Evolutionary conservation across 2,329 filamentous ascomycete genomes (phyloP), one percentile per base, ranked within the genome.

Genomic region (Monosporascus sp.): DNA sequence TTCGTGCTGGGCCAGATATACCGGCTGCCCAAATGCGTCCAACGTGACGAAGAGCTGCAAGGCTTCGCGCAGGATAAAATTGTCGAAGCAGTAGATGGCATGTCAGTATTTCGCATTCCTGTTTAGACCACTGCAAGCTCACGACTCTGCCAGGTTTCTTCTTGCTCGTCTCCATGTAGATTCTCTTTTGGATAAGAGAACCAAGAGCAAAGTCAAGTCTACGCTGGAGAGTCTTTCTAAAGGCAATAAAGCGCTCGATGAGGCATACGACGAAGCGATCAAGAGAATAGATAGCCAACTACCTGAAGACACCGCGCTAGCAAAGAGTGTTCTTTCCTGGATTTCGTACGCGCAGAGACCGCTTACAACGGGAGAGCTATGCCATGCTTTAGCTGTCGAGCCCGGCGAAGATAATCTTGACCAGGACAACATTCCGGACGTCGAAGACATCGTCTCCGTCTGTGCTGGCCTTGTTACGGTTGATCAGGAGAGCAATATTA

Each of bases 241-340:
- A 5, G 69, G 68, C 9, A 58, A 61, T 2, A 50, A 60, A 7
- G 65, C 62, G 2, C 70, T 72, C 11, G 60, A 72, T 35, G 5
- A 57, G 6, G 69, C 70, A 0, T 81, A 81, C 49, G 52, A 66
- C 0, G 57, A 70, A 0, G 70, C 71, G 0, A 72, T 79, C 59
- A 38, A 69, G 2, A 60, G 75, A 14, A 76, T 79, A 37, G 51
- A 71, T 20, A 53, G 60, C 1, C 74, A 79, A 48, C 9, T 57
- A 0, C 1, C 48, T 1, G 67, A 64, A 9, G 55, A 66, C 9
- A 18, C 38, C 17, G 49, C 63, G 0, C 60, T 75, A 20, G 75
- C 76, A 0, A 70, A 65, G 14, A 49, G 68, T 20, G 63, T 66
- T 2, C 51, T 77, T 0, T 62, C 63, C 1, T 78, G 73, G 75